Base-by-base conservation (phyloP, 352 stramenopile genomes). In the Phytophthora quininea region DNA sequence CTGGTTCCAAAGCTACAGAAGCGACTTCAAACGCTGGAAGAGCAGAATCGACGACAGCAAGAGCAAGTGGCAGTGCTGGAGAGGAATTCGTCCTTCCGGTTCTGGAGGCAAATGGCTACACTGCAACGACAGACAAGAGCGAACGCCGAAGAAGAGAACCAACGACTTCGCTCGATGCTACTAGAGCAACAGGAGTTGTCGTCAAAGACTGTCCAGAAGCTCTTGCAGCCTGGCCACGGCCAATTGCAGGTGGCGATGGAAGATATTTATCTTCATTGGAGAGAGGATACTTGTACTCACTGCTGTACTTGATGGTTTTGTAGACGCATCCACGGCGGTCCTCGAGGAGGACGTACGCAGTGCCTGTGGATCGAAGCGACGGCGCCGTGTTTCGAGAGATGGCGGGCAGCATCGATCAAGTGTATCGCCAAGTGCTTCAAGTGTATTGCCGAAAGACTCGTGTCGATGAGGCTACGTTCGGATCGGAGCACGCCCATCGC, bases 351-450 rank as follows among this genome's bases (percentile, higher is more conserved):
- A 48, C 75, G 52, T 73, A 74, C 46, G 50, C 72, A 0, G 30
- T 74, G 1, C 64, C 69, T 5, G 30, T 73, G 1, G 54, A 65
- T 31, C 40, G 38, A 10, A 47, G 40, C 15, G 76, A 82, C 30
- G 50, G 46, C 3, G 53, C 52, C 24, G 52, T 78, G 15, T 72
- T 79, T 49, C 63, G 54, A 37, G 57, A 73, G n/a, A 56, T 82
- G 51, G 24, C 62, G 6, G 46, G 31, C 0, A 73, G 58, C 31
- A 58, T 84, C 15, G 71, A 82, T 32, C 30, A 51, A 11, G 68
- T 76, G 24, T 71, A 80, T 50, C 55, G 43, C 9, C 67, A 84
- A 54, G 68, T 84, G 24, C 64, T 82, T 54, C 47, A 54, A 38
- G 68, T 79, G 7, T 78, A 77, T 54, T 59, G 50, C 12, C 12